Evolutionary conservation across 805 yeast genomes (phyloP).

Genomic region (Teunomyces tritomae): DNA sequence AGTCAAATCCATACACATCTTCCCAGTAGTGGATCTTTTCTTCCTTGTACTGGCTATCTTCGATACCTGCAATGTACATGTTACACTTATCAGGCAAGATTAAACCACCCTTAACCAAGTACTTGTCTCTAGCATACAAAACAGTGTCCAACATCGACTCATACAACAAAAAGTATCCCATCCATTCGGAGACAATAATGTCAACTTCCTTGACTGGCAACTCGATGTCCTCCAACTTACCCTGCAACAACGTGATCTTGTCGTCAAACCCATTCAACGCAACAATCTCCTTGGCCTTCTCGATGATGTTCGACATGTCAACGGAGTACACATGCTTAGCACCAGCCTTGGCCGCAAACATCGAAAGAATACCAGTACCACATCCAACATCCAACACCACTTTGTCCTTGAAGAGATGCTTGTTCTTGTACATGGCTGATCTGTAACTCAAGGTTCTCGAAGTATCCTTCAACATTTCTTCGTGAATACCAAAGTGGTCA

Average conservation of each 20-base stretch:
- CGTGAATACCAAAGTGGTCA: constrained; percentile 97
- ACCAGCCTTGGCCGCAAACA: constrained; percentile 99
- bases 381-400: constrained; percentile 97
- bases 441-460: constrained; percentile 90
- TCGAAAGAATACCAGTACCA: constrained; percentile 95
- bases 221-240: constrained; percentile 89
- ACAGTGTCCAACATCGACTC: constrained; percentile 99
- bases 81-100: constrained; percentile 93
- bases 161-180: constrained; percentile 95
- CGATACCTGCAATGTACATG: constrained; percentile 87
- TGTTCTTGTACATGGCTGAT: constrained; percentile 87
- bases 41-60: constrained; percentile 86
- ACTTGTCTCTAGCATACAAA: constrained; percentile 87
- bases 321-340: constrained; percentile 97
- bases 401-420: constrained; percentile 85
- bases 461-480: constrained; percentile 96
- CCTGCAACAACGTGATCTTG: constrained; percentile 83
- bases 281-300: constrained; percentile 89
- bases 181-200: constrained; percentile 96
- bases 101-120: constrained; percentile 77
- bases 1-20: constrained; percentile 95
- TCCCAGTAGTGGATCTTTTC: constrained; percentile 95
- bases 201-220: constrained; percentile 89
- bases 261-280: constrained; percentile 79
- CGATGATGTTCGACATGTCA: constrained; percentile 95